Evolutionary conservation across 441 rosid genomes (phyloP), one percentile per base, ranked within the genome.

Genomic region (Manihot esculenta): DNA sequence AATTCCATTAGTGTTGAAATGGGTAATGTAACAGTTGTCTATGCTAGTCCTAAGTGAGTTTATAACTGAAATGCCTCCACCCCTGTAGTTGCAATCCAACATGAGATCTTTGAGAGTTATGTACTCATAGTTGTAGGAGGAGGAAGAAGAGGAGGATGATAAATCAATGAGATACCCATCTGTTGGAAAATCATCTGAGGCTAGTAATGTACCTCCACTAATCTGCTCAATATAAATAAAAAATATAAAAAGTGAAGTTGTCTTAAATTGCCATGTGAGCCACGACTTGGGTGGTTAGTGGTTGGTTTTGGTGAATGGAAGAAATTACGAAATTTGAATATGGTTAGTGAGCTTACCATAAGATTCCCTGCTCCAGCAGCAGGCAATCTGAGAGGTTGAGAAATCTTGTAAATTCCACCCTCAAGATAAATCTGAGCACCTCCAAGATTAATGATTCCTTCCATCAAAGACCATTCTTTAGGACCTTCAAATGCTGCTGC

Each of bases 1-100:
- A n/a, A 94, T 85, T 11, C 98, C 98, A 44, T 85, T 78, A 44
- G 80, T 88, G 70, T 66, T 73, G 68, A 94, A 94, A 59, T 82
- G 90, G 8, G 90, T 69, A 26, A 94, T 79, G 86, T 89, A 94
- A 66, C 94, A 90, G 66, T 94, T 94, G 81, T 94, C 99, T 10
- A 94, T 88, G 80, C 82, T 74, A 14, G 85, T 92, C 35, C 98
- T 78, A 12, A 94, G 92, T 35, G 97, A 92, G 11, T 94, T 89
- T 1, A 84, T 74, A 42, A 90, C 85, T 17, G 84, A 83, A 66
- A 94, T 83, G 66, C 91, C 97, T 33, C 99, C 98, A 18, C 99
- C 99, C 44, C 90, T 84, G 64, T 74, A 89, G 71, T 88, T 94
- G 15, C 86, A 81, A 67, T 90, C 98, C 59, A 94, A 72, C 88